phyloP scores from a whole-genome alignment of 202 grass and related monocot genomes.

The Carex arenaria region DNA sequence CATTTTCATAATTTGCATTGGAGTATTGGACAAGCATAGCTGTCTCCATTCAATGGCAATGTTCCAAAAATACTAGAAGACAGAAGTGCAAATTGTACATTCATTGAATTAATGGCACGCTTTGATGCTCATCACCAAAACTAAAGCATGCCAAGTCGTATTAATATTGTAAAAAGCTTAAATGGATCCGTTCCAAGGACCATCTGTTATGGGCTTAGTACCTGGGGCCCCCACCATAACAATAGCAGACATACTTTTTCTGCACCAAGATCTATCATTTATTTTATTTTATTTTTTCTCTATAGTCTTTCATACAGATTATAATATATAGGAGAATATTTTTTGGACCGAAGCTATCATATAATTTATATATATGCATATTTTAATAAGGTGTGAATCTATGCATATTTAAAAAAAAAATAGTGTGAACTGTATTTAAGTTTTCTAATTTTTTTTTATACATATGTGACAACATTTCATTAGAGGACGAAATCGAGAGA shows the following conservation, averaged over 20 bases:
- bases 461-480: too few species aligned
- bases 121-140: neutral
- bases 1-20: neutral
- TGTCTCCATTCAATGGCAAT: constrained; percentile 11
- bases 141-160: neutral
- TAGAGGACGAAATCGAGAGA: too few species aligned
- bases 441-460: too few species aligned
- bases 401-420: too few species aligned
- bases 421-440: too few species aligned
- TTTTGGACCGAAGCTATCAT: too few species aligned
- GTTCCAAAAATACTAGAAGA: neutral
- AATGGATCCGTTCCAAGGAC: neutral
- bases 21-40: neutral
- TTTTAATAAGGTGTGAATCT: too few species aligned
- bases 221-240: neutral
- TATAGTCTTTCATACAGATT: neutral
- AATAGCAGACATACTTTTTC: neutral
- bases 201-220: neutral
- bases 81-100: neutral
- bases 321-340: neutral
- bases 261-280: constrained; percentile 2
- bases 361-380: too few species aligned
- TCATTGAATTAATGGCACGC: neutral
- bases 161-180: neutral
- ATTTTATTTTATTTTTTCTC: neutral